Evolutionary conservation across 164 flowering plant species (phyloP).

Genomic region (Chimonanthus salicifolius): DNA sequence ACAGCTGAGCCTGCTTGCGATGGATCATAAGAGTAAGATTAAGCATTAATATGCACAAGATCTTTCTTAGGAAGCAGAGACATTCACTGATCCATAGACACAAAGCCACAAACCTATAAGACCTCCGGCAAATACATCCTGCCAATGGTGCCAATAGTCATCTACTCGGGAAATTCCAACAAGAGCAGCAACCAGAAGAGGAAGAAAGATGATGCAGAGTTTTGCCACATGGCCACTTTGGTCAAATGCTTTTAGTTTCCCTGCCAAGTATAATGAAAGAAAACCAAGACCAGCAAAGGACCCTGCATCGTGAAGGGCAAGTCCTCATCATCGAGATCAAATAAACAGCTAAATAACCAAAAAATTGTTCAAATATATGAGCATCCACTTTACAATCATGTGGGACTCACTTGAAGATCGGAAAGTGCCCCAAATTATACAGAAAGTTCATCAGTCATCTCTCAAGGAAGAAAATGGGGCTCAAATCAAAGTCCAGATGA

Average conservation of each 20-base stretch:
- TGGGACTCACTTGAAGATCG: too few relatives aligned
- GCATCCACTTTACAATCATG: too few relatives aligned
- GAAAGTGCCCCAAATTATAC: too few relatives aligned
- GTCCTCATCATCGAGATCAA: neutral
- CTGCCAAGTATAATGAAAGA: conserved; percentile 56
- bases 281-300: conserved; percentile 71
- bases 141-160: conserved; percentile 88
- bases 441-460: too few relatives aligned
- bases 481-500: too few relatives aligned
- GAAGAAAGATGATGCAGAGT: conserved; percentile 54
- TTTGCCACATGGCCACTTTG: conserved; percentile 64
- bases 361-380: too few relatives aligned
- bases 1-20: conserved; percentile 44
- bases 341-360: too few relatives aligned
- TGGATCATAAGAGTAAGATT: neutral
- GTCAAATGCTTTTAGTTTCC: conserved; percentile 62
- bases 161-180: conserved; percentile 72
- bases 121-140: conserved; percentile 76
- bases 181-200: conserved; percentile 52
- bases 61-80: neutral
- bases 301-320: conserved; percentile 37
- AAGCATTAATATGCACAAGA: neutral
- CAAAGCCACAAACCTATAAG: conserved; percentile 41
- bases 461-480: too few relatives aligned
- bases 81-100: neutral